phyloP scores from a whole-genome alignment of 768 basidiomycete species.

The Suillus sp. region DNA sequence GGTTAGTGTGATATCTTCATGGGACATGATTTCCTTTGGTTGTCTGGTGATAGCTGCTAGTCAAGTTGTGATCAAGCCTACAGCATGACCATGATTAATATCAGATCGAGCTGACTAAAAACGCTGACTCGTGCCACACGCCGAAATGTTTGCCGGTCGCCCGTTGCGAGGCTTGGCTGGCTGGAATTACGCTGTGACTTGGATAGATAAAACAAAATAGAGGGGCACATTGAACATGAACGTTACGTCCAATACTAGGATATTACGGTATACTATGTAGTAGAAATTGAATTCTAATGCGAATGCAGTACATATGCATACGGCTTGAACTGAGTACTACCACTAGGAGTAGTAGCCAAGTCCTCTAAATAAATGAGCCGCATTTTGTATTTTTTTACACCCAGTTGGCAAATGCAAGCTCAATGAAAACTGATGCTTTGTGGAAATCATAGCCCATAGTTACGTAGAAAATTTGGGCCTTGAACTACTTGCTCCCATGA shows the following conservation, averaged over 20 bases:
- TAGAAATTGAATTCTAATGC: not conserved
- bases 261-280: not conserved
- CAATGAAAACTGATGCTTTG: not conserved
- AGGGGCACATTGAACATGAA: not conserved
- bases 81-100: not conserved
- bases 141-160: not conserved
- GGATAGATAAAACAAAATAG: not conserved
- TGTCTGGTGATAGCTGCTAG: not conserved
- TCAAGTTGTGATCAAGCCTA: not conserved
- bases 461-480: not conserved
- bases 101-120: not conserved
- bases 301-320: not conserved
- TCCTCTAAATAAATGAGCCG: not conserved
- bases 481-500: not conserved
- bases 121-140: not conserved
- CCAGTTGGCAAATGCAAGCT: not conserved
- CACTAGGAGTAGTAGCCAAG: too few relatives aligned
- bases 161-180: too few relatives aligned
- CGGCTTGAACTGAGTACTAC: not conserved
- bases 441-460: not conserved
- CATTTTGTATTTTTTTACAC: not conserved
- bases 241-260: not conserved
- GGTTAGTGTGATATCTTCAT: slow-evolving; percentile 19
- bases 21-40: not conserved
- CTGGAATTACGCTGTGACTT: not conserved